Evolutionary conservation across 257 asterid species (phyloP), one percentile per base, ranked within the genome.

Genomic region (Solanum clarkiae): DNA sequence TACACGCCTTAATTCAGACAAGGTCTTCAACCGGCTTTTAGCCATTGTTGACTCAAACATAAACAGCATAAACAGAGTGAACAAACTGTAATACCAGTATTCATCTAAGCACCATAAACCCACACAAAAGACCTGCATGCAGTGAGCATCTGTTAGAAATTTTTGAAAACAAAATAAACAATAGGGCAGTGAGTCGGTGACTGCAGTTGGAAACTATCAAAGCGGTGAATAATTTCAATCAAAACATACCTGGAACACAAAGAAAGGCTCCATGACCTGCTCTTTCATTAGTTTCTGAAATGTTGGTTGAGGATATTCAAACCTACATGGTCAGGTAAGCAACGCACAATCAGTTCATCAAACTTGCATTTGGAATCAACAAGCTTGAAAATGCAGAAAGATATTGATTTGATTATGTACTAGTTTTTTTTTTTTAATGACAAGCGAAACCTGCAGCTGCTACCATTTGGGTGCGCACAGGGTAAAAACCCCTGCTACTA

Each of bases 41-140:
- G 98, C 98, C 99, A 97, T 97, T 62, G 99, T 97, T 56, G 99
- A 97, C 92, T 97, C 99, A 84, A 95, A 97, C 99, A 97, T 93
- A 85, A 97, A 95, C 92, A 97, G 92, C 99, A 97, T 97, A 91
- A 97, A 95, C 56, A 97, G 89, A 60, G 99, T 95, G 91, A 96
- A 96, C 85, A 96, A 85, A 86, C 98, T 96, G 93, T 96, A 96
- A 88, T 97, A 95, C 99, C 99, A 97, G 85, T 86, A 97, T 85
- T 94, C 98, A 87, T 97, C 99, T 92, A 97, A 91, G 91, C 98
- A 97, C 98, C 99, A 97, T 29, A 96, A 89, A 83, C 98, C 97
- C 89, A 96, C 99, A 87, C 99, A 96, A 87, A 96, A 96, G 80
- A 96, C 99, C 99, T 96, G 85, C 85, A 92, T 83, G 88, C 63